Percentiles rank a stretch among this genome's conserved stretches.
phyloP scores from a whole-genome alignment of 2,329 filamentous ascomycete species.

The Chaetomium strumarium region DNA sequence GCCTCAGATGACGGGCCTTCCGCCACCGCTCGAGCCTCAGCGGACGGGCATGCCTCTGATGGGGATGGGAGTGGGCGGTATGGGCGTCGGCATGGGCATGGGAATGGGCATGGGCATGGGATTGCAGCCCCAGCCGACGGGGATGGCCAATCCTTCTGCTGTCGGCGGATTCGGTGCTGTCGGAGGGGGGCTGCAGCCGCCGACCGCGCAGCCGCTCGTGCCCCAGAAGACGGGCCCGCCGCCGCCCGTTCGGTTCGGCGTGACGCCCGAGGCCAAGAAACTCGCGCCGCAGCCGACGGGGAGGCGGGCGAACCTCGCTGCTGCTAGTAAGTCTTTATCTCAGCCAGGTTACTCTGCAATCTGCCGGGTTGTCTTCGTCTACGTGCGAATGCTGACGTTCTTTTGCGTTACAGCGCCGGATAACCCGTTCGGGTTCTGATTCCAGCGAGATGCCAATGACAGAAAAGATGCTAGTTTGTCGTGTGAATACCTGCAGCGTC shows the following conservation, averaged over 20 bases:
- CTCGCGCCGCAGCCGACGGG: slow-evolving; percentile 83
- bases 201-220: slow-evolving; percentile 50
- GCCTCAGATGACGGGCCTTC: slow-evolving; percentile 42
- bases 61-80: slow-evolving; percentile 2
- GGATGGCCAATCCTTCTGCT: not conserved
- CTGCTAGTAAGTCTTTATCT: slow-evolving; percentile 76
- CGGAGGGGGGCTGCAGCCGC: slow-evolving; percentile 23
- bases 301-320: slow-evolving; percentile 78
- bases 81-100: slow-evolving; percentile 43
- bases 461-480: too few species aligned
- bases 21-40: slow-evolving; percentile 55
- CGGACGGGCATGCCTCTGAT: slow-evolving; percentile 43
- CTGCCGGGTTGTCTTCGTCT: not conserved
- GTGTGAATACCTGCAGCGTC: too few species aligned
- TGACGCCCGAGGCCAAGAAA: slow-evolving; percentile 62
- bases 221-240: slow-evolving; percentile 81
- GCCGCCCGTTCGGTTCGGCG: slow-evolving; percentile 83
- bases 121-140: not conserved
- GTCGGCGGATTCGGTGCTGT: too few species aligned
- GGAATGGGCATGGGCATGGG: slow-evolving; percentile 44
- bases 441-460: not conserved
- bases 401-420: slow-evolving; percentile 10
- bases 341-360: not conserved
- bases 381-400: not conserved
- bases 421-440: slow-evolving; percentile 21